Evolutionary conservation across 1,284 basidiomycete species (phyloP).

Genomic region (Ganoderma resinaceum): DNA sequence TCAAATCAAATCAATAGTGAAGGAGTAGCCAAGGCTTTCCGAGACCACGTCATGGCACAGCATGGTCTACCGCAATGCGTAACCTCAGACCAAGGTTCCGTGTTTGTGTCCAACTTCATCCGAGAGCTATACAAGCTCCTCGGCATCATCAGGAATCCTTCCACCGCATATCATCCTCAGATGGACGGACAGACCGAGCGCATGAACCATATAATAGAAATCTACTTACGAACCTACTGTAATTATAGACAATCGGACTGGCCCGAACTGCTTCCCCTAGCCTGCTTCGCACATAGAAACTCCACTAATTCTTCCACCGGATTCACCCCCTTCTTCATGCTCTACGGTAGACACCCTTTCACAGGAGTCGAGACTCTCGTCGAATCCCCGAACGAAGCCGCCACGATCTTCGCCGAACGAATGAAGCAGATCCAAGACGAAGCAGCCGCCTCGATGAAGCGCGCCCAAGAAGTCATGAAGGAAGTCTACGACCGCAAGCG

Average conservation of each 20-base stretch:
- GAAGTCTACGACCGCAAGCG: background rate
- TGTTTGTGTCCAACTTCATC: slow-evolving; percentile 38
- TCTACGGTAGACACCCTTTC: too few relatives aligned
- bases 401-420: background rate
- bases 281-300: background rate
- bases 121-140: slow-evolving; percentile 15
- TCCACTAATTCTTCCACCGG: too few relatives aligned
- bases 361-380: too few relatives aligned
- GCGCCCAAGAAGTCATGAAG: background rate
- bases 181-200: too few relatives aligned
- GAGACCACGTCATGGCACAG: too few relatives aligned
- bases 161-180: slow-evolving; percentile 40
- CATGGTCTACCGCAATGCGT: too few relatives aligned
- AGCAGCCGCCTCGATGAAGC: background rate
- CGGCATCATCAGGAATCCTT: slow-evolving; percentile 17
- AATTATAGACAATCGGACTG: slow-evolving; percentile 1
- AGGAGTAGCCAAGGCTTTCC: too few relatives aligned
- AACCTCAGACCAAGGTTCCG: slow-evolving; percentile 44
- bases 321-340: too few relatives aligned
- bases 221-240: slow-evolving; percentile 28
- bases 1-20: too few relatives aligned
- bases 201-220: slow-evolving; percentile 39
- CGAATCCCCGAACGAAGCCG: background rate
- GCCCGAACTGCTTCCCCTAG: background rate
- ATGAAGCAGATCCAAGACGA: background rate